A percentile compares a stretch with the other conserved stretches of the same genome.
phyloP scores from a whole-genome alignment of 768 basidiomycete genomes.

The Exidia glandulosa region DNA sequence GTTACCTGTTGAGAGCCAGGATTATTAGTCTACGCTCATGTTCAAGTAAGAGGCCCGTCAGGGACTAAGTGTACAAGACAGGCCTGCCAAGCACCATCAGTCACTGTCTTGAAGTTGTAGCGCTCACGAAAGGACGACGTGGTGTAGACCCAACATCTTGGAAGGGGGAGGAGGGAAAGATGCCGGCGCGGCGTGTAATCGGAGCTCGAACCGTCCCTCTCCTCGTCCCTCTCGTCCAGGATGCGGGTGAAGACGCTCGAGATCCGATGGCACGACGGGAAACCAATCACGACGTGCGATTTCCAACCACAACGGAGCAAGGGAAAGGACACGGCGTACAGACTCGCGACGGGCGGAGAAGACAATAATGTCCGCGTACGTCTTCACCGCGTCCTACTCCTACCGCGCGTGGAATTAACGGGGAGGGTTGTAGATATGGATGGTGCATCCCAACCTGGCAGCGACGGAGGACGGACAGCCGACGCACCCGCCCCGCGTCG shows the following conservation, averaged over 20 bases:
- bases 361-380: conserved; percentile 94
- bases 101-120: no score
- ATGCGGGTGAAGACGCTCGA: conserved; percentile 89
- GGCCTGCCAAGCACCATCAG: no score
- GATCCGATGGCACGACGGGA: conserved; percentile 93
- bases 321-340: conserved; percentile 45
- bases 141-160: no score
- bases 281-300: conserved; percentile 93
- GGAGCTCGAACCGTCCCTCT: no score
- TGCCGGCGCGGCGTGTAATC: no score
- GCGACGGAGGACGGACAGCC: conserved; percentile 19
- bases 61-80: neutral
- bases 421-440: conserved; percentile 95
- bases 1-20: no score
- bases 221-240: neutral
- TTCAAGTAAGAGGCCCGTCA: no score
- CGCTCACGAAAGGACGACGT: no score
- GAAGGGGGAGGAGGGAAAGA: no score
- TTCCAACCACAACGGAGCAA: conserved; percentile 54
- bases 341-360: conserved; percentile 89
- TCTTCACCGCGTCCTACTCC: no score
- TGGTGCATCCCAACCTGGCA: conserved; percentile 81
- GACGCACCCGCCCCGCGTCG: conserved; percentile 69
- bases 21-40: no score
- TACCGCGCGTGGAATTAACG: no score